Base-by-base conservation (phyloP, 306 rosid genomes). In the Cicer chorassanicum region DNA sequence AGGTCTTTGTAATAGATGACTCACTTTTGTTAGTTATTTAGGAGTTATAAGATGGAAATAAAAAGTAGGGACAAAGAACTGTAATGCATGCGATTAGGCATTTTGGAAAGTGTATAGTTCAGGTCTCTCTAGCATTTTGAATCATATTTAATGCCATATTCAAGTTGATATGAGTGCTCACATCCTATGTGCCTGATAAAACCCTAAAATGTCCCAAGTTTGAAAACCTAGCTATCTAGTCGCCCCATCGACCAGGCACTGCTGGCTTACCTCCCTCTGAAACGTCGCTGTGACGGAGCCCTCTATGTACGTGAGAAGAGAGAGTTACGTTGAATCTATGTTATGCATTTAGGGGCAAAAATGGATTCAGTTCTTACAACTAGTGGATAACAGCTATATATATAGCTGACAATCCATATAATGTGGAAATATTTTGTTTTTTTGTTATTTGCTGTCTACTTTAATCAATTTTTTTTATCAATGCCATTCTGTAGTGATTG, bases 401-500 rank as follows among this genome's bases (percentile, higher is more conserved):
- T 29, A 29, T 29, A 29, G 81, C 40, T 15, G 39, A 54, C 70
- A 70, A 63, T 54, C 36, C 42, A 38, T 64, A 2, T 53, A 63
- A 43, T 38, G 65, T n/a, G 29, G 44, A 42, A 50, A 34, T 16
- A 29, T 65, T 46, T 15, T 8, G 46, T 6, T 48, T 65, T 8
- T 50, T 19, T 70, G 48, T 19, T 55, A 21, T 74, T 54, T 69
- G 1, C 65, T 61, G 24, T 73, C 59, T 60, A 51, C 34, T 42
- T 49, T 34, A 70, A 65, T 70, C 14, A 56, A 1, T 64, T 46
- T 70, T 79, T 49, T 60, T 34, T 60, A 56, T 40, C 57, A 29
- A 34, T 77, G 36, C 81, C 36, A 65, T 78, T 82, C n/a, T 81
- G 63, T 74, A 94, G 99, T 87, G 99, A 94, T 79, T 94, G 99